Percentiles rank a stretch among this genome's conserved stretches.
phyloP scores from a whole-genome alignment of 805 yeast genomes.

The Candida yuanshanica region DNA sequence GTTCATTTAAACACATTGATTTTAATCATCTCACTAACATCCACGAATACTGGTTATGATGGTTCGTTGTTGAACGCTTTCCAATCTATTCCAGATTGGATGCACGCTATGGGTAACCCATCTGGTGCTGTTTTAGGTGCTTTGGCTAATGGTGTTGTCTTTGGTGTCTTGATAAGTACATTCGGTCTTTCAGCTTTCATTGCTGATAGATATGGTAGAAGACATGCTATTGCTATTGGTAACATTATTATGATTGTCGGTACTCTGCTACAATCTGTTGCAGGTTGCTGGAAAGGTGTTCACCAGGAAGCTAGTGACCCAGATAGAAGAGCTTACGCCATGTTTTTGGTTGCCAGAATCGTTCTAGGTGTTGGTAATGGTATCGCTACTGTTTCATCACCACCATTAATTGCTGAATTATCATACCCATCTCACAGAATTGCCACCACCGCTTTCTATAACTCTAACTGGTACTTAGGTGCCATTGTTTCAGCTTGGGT shows the following conservation, averaged over 20 bases:
- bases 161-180: conserved; percentile 31
- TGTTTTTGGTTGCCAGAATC: conserved; percentile 28
- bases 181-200: conserved; percentile 17
- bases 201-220: conserved; percentile 36
- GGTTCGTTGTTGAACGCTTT: conserved; percentile 43
- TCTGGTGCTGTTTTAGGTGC: conserved; percentile 32
- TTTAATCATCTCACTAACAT: conserved; percentile 34
- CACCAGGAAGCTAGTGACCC: background rate
- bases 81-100: conserved; percentile 36
- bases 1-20: conserved; percentile 29
- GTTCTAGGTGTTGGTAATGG: conserved; percentile 42
- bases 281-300: conserved; percentile 21
- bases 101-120: conserved; percentile 30
- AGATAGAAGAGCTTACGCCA: conserved; percentile 4
- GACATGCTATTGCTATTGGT: conserved; percentile 16
- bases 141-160: conserved; percentile 31
- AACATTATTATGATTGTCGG: conserved; percentile 12
- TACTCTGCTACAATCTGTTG: conserved; percentile 11
- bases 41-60: conserved; percentile 41
- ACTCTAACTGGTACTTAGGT: conserved; percentile 45
- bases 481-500: conserved; percentile 46
- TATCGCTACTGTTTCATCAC: conserved; percentile 37
- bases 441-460: conserved; percentile 37
- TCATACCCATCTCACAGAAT: conserved; percentile 40
- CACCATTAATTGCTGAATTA: conserved; percentile 45